Percentiles rank a stretch among this genome's conserved stretches.
These are phyloP conservation scores for Eucalyptus curtisii DNA, from an alignment of 345 rosid genomes.

Conservation along the genomic window DNA sequence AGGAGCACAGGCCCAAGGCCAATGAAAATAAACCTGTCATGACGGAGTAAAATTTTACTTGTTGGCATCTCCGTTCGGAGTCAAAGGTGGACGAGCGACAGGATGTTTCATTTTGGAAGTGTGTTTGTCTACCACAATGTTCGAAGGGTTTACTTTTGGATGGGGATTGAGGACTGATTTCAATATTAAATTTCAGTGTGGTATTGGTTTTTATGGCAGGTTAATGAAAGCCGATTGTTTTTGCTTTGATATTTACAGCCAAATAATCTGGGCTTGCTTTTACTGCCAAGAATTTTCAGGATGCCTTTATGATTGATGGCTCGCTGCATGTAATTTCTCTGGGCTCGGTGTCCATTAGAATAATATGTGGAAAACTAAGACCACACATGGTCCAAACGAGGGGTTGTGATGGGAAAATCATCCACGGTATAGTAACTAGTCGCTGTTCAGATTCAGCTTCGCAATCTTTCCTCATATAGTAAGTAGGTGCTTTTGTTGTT, in stretches of 20 bases:
- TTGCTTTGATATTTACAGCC: background rate
- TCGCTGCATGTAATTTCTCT: background rate
- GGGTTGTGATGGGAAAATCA: background rate
- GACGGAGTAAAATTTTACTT: conserved; percentile 40
- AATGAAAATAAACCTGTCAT: conserved; percentile 95
- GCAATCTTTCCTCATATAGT: background rate
- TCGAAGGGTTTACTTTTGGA: background rate
- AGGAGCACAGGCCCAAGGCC: conserved; percentile 85
- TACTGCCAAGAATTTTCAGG: background rate
- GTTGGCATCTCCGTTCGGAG: background rate
- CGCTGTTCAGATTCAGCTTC: background rate
- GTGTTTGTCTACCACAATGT: background rate
- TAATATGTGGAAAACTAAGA: background rate
- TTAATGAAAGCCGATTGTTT: background rate
- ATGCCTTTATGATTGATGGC: background rate
- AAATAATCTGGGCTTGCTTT: background rate
- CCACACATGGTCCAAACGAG: background rate
- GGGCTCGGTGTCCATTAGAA: background rate
- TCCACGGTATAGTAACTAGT: background rate
- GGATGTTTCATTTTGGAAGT: background rate
- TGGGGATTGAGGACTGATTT: background rate
- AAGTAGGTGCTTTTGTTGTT: background rate
- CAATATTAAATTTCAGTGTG: background rate
- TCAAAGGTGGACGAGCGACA: background rate
- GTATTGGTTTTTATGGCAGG: background rate